A percentile compares a stretch with the other conserved stretches of the same genome.
phyloP scores from a whole-genome alignment of 202 grass and related monocot species.

The Brachypodium distachyon region DNA sequence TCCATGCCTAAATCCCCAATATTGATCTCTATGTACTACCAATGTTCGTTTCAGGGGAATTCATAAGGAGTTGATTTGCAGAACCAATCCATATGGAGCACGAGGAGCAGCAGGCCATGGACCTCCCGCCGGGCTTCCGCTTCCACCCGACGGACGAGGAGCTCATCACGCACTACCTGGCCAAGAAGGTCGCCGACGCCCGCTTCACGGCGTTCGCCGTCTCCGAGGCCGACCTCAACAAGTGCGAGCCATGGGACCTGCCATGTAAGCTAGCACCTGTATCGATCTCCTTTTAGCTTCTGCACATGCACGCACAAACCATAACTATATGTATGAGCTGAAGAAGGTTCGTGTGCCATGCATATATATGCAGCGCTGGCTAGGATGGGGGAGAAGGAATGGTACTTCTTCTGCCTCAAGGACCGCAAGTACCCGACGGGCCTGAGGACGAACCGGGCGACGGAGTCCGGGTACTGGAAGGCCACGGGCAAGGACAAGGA shows the following conservation, averaged over 20 bases:
- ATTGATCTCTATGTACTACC: neutral
- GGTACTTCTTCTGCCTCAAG: constrained; percentile 83
- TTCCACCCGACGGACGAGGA: constrained; percentile 90
- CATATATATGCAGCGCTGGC: constrained; percentile 48
- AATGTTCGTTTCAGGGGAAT: constrained; percentile 17
- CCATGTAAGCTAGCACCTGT: constrained; percentile 47
- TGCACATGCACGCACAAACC: neutral
- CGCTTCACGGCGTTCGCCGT: constrained; percentile 58
- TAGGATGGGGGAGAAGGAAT: constrained; percentile 74
- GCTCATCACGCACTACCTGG: constrained; percentile 89
- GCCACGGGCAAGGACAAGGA: constrained; percentile 70
- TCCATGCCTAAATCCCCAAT: neutral
- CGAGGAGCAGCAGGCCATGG: constrained; percentile 27
- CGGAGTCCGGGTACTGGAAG: constrained; percentile 69
- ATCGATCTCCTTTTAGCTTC: too few relatives aligned
- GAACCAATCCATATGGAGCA: constrained; percentile 6
- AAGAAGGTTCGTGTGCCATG: neutral
- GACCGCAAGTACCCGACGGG: constrained; percentile 79
- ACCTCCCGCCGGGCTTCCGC: constrained; percentile 74
- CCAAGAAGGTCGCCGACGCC: constrained; percentile 57
- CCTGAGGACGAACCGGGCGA: constrained; percentile 65
- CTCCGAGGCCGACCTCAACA: constrained; percentile 77
- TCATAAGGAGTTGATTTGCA: neutral
- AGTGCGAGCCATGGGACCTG: constrained; percentile 89
- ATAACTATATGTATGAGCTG: too few relatives aligned